Conservation (phyloP, 768 basidiomycete species). For the Lyophyllum semitale region DNA sequence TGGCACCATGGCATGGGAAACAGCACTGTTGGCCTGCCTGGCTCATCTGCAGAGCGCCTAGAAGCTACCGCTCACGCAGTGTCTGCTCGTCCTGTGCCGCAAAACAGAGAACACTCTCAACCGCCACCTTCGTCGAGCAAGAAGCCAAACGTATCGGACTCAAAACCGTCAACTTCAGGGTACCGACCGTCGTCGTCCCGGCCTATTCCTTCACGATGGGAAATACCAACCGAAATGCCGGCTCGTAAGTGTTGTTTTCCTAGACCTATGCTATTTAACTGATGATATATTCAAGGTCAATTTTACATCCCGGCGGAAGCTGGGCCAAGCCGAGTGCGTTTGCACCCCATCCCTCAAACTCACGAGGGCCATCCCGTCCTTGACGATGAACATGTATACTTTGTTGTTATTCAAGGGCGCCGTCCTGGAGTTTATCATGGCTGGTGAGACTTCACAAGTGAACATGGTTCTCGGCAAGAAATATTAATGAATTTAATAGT, state of each 20-base stretch:
- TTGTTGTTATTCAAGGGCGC: background rate
- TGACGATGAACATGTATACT: background rate
- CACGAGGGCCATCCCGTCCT: background rate
- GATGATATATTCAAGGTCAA: background rate
- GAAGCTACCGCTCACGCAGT: background rate
- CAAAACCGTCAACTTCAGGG: no score
- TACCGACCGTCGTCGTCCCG: no score
- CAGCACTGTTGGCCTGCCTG: background rate
- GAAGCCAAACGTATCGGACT: no score
- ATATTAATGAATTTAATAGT: background rate
- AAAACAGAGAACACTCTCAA: background rate
- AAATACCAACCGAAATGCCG: no score
- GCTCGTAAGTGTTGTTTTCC: no score
- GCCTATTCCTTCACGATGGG: no score
- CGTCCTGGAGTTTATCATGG: constrained; percentile 1
- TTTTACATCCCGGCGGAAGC: background rate
- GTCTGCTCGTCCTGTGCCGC: background rate
- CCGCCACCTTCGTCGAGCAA: no score
- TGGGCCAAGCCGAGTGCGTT: background rate
- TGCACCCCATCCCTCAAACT: background rate
- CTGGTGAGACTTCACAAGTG: background rate
- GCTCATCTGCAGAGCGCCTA: background rate
- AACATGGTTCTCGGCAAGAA: background rate
- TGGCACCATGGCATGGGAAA: background rate
- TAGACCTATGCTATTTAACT: background rate